Evolutionary conservation across 116 monocot species (phyloP).

Genomic region (Trichopus zeylanicus): DNA sequence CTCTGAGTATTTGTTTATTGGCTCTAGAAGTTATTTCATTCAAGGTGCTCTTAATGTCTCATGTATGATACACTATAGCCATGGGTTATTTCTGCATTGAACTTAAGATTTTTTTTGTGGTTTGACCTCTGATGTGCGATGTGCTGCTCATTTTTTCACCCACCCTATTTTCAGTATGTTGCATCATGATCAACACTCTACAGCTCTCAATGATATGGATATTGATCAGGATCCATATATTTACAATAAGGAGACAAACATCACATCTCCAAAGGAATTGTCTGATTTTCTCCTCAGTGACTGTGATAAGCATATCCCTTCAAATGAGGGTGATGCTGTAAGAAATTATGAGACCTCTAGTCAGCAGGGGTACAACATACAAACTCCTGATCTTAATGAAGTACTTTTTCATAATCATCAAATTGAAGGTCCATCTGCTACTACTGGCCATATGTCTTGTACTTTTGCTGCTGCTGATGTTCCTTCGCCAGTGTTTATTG

Average conservation of each 20-base stretch:
- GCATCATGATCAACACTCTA: constrained; percentile 31
- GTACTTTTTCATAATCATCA: constrained; percentile 31
- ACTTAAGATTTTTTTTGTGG: too few relatives aligned
- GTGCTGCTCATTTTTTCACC: neutral
- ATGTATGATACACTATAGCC: too few relatives aligned
- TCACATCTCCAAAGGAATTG: constrained; percentile 29
- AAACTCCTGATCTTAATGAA: constrained; percentile 80
- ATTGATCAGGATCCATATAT: constrained; percentile 33
- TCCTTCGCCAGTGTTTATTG: constrained; percentile 19
- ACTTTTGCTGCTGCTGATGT: constrained; percentile 15
- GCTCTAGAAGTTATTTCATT: neutral
- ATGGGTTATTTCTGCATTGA: too few relatives aligned
- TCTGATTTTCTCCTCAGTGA: constrained; percentile 18
- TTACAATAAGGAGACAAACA: constrained; percentile 12
- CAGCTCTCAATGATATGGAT: constrained; percentile 38
- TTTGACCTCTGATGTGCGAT: neutral
- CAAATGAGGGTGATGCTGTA: constrained; percentile 17
- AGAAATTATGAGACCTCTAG: constrained; percentile 22
- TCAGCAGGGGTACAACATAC: constrained; percentile 45
- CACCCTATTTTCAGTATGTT: constrained; percentile 22
- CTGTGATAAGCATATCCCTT: constrained; percentile 4
- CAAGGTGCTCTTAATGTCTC: too few relatives aligned
- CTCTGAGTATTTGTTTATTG: neutral
- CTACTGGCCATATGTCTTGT: constrained; percentile 16
- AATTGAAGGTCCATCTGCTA: constrained; percentile 25